A percentile compares a stretch with the other conserved stretches of the same genome.
Conservation (phyloP, 352 stramenopile species). For the Pythium volutum region DNA sequence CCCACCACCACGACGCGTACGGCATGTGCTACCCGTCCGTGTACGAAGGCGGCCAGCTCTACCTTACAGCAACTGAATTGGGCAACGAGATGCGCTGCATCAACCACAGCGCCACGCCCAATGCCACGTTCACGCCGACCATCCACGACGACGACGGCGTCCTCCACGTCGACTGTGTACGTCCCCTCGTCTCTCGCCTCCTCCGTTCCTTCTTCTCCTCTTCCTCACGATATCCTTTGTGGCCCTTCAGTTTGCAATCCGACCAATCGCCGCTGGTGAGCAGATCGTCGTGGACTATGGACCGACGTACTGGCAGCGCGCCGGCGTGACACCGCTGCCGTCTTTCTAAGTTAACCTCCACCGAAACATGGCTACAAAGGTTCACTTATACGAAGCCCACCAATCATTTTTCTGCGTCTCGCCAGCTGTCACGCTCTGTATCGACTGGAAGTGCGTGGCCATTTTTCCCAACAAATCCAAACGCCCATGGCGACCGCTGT, state of each 20-base stretch:
- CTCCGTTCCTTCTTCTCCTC: not conserved
- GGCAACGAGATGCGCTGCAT: conserved; percentile 78
- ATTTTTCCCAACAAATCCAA: not conserved
- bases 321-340: conserved; percentile 42
- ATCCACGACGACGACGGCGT: conserved; percentile 54
- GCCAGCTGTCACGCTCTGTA: conserved; percentile 8
- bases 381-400: conserved; percentile 5
- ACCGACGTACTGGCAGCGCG: conserved; percentile 60
- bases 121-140: conserved; percentile 61
- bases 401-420: not conserved
- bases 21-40: conserved; percentile 70
- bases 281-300: conserved; percentile 82
- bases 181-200: conserved; percentile 16
- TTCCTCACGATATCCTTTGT: too few species aligned
- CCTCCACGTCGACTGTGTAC: conserved; percentile 71
- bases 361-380: conserved; percentile 5
- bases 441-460: conserved; percentile 26
- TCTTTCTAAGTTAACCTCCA: not conserved
- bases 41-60: conserved; percentile 62
- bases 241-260: conserved; percentile 43
- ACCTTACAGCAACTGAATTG: conserved; percentile 64
- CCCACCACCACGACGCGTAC: conserved; percentile 59
- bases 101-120: conserved; percentile 65
- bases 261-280: conserved; percentile 37
- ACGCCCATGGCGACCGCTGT: not conserved